Base-by-base conservation (phyloP, 306 rosid genomes). In the Rosa persica region DNA sequence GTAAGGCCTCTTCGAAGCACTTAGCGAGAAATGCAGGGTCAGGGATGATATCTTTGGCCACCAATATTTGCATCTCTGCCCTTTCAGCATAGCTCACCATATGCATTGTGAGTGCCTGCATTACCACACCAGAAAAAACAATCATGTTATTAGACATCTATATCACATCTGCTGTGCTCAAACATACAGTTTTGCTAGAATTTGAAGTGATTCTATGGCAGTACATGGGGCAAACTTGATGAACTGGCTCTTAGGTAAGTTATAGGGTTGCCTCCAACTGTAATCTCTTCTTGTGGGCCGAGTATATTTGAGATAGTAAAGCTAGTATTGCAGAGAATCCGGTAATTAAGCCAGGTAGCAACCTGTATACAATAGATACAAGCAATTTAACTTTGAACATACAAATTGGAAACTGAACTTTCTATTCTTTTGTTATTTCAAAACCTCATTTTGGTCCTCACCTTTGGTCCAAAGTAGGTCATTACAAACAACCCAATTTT, bases 61-160 rank as follows among this genome's bases (percentile, higher is more conserved):
- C 98, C 85, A 88, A 83, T 67, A 95, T 87, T 83, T 95, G 97
- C 97, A 95, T 88, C 75, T 95, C 97, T 25, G 95, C 98, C 75
- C 79, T 88, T 68, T 91, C 97, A 51, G 87, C 97, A 79, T 95
- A 95, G 84, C 97, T 95, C 84, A 95, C 76, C 98, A 95, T 88
- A 79, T 89, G 91, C 93, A 94, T 80, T 48, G 85, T 80, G 52
- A 94, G 88, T 48, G 97, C 97, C 97, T 92, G 87, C 84, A 72
- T 74, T 49, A 61, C 52, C 80, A 81, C 36, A 51, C 82, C 86
- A 80, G 34, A 22, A 6, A 54, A 76, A 67, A 17, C 44, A 70
- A 44, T 73, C 64, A 72, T 47, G 54, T 51, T 16, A 38, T 47
- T 23, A 22, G 20, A 34, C n/a, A 40, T 42, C 48, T 20, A 55